Evolutionary conservation across 2,329 filamentous ascomycete genomes (phyloP), one percentile per base, ranked within the genome.

Genomic region (Diplocarpon rosae): DNA sequence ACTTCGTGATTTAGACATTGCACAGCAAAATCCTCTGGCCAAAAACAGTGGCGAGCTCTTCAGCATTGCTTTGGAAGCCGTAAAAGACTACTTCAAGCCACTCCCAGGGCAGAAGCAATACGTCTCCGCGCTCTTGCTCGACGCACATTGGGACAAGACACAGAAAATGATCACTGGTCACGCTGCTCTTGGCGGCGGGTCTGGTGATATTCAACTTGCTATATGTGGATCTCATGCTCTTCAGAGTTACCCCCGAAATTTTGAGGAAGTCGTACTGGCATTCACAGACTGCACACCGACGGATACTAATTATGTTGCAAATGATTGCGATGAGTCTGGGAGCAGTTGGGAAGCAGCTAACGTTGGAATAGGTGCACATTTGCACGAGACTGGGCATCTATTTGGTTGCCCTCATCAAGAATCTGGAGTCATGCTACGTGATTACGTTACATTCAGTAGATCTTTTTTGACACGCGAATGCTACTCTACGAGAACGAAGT

Each of bases 261-360:
- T 98, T 34, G 90, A 96, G 62, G 90, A 96, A 59, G 83, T 96
- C 1, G 84, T 87, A 4, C 80, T 87, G 15, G 83, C 88, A 5
- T 94, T 96, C 57, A 83, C 78, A 13, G 89, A 96, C 63, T 95
- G 88, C 63, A 95, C 89, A 2, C 78, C 82, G 28, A 95, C 88
- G 0, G 86, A 96, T 60, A 85, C 80, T 9, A 75, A 78, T 32
- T 75, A 76, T 55, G 79, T 95, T 31, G 83, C 84, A 13, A 95
- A 95, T 57, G 86, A 94, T 61, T 86, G 80, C 62, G 83, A 84
- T 55, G 85, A 95, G 53, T 82, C 81, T 6, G 88, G 89, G 17
- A 94, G 85, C 60, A 92, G 80, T 37, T 96, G 90, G 90, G 90
- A 96, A 62, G 80, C 88, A n/a, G 88, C 86, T 20, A 94, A 90